Base-by-base conservation (phyloP, 345 rosid species). In the Bruguiera sexangula region DNA sequence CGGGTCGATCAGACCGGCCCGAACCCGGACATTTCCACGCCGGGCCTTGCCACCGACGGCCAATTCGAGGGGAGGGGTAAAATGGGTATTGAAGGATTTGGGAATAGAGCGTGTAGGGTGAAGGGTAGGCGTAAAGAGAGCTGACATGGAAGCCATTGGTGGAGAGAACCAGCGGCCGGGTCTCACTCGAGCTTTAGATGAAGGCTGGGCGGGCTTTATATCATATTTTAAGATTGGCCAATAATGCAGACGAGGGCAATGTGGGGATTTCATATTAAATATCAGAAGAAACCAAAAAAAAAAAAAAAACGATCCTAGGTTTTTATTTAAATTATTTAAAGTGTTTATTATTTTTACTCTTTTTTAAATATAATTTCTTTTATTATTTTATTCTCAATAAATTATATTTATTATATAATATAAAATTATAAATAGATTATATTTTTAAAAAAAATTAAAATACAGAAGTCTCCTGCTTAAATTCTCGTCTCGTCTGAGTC, bases 1-100 rank as follows among this genome's bases (percentile, higher is more conserved):
- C 2, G 99, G 97, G 22, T 89, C 81, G 77, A 95, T 95, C 80
- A 95, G 71, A 5, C 80, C 87, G 18, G 92, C 78, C 11, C 83
- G 80, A 51, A 83, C 46, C 50, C 5, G 5, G 50, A 43, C 5
- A 43, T 13, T 43, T 0, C 69, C 57, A 58, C 66, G 60, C 53
- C 78, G n/a, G 43, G 30, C 73, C 13, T 67, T 57, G 13, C 64
- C 65, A 18, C 61, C 77, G 66, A 64, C 68, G 1, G 4, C 88
- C 74, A 10, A 85, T 53, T 22, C 50, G 73, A 48, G 73, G 52
- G 37, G 78, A 70, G 83, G 71, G 67, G 84, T 37, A 59, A 83
- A 71, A 60, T 78, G 85, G 74, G 84, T 62, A 66, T 24, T 43
- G 62, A 63, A 59, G 30, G 89, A 51, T 70, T 83, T 84, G 80